Evolutionary conservation across 306 rosid species (phyloP).

Genomic region (Gastrolobium villosum): DNA sequence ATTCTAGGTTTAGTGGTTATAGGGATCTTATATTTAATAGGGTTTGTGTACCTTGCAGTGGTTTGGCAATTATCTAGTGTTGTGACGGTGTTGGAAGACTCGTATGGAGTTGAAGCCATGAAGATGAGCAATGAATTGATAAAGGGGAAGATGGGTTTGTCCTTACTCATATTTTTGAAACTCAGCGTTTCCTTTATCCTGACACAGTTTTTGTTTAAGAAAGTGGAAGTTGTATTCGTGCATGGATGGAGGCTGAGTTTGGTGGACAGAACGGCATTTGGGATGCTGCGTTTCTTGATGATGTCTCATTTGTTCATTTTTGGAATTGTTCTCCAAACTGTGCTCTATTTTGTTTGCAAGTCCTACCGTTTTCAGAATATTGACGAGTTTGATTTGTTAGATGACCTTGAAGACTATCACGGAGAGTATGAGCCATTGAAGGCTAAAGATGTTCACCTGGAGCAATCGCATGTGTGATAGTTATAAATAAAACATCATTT

Average conservation of each 20-base stretch:
- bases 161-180: constrained; percentile 34
- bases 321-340: constrained; percentile 69
- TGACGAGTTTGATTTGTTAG: constrained; percentile 75
- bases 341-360: constrained; percentile 86
- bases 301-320: constrained; percentile 56
- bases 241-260: constrained; percentile 43
- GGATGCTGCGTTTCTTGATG: constrained; percentile 56
- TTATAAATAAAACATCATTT: background rate
- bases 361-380: constrained; percentile 85
- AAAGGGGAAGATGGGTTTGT: constrained; percentile 67
- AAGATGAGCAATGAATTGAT: constrained; percentile 63
- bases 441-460: constrained; percentile 74
- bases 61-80: constrained; percentile 83
- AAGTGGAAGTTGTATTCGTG: constrained; percentile 47
- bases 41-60: constrained; percentile 62
- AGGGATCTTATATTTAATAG: constrained; percentile 42
- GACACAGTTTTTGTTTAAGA: constrained; percentile 49
- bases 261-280: constrained; percentile 15
- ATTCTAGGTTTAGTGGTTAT: background rate
- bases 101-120: constrained; percentile 76
- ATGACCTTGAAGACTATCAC: constrained; percentile 70
- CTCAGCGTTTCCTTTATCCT: constrained; percentile 1
- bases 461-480: constrained; percentile 57
- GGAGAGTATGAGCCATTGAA: constrained; percentile 78
- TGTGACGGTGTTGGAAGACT: constrained; percentile 75